Percentiles rank a stretch among this genome's conserved stretches.
Conservation (phyloP, 2,329 filamentous ascomycete genomes). For the Sporothrix inflata region DNA sequence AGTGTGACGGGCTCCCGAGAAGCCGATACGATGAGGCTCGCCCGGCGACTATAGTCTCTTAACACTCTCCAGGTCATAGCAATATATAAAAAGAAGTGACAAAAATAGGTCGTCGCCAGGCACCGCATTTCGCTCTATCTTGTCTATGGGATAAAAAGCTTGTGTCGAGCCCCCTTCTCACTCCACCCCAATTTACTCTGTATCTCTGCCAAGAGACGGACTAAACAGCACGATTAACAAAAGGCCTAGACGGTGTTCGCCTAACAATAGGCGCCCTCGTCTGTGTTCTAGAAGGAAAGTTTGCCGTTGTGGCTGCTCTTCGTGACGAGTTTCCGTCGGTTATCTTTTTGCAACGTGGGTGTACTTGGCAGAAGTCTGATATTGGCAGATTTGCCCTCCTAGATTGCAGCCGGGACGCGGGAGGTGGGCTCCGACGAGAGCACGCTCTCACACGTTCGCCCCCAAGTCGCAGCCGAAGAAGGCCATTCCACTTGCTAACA, state of each 20-base stretch:
- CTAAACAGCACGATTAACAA: not conserved
- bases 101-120: not conserved
- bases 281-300: not conserved
- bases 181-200: not conserved
- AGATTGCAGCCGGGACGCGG: not conserved
- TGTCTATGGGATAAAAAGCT: not conserved
- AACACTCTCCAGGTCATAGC: no score
- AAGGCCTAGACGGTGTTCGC: not conserved
- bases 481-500: not conserved
- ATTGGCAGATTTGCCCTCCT: not conserved
- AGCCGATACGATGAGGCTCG: slow-evolving; percentile 4
- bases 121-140: not conserved
- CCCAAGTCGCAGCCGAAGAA: not conserved
- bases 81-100: not conserved
- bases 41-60: not conserved
- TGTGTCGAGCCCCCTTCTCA: not conserved
- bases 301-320: not conserved
- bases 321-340: slow-evolving; percentile 7
- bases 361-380: not conserved
- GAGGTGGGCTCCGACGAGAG: not conserved
- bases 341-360: not conserved
- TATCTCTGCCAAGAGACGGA: not conserved
- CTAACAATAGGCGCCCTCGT: no score
- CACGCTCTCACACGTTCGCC: not conserved
- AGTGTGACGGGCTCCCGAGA: not conserved